Base-by-base conservation (phyloP, 139 green algal species). In the Chlorella sorokiniana region DNA sequence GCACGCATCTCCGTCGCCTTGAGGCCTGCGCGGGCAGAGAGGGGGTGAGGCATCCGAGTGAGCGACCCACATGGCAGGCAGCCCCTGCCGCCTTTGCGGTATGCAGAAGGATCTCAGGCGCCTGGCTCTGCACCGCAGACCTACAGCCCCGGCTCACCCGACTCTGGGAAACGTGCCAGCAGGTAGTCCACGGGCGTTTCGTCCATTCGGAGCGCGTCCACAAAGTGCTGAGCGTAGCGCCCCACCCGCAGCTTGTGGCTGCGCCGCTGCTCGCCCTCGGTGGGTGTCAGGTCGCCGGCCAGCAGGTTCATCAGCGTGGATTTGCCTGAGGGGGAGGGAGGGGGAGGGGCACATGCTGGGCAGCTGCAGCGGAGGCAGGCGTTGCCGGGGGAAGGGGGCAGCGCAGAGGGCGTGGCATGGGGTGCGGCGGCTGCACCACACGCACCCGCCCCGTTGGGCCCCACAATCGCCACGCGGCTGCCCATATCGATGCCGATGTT, bases 401-500 rank as follows among this genome's bases (percentile, higher is more conserved):
- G n/a, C 4, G 61, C 61, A 68, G 22, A 1, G 27, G 61, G 61
- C 14, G 3, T n/a, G 61, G 29, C 29, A 38, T 37, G 61, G 64
- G 64, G 31, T 18, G 52, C 25, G 52, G 27, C 25, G 52, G 9
- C 25, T 20, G 11, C 31, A 42, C 31, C 31, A 25, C 20, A 51
- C 84, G 95, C 95, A 65, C 94, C 93, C 22, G 93, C 96, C 31
- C 96, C 96, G 83, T 99, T 99, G 54, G 96, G 96, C 16, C 96
- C 96, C n/a, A 98, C 96, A 69, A 99, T 99, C 27, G 92, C 94
- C 16, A 99, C 86, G 2, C 94, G 86, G 16, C 89, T 95, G 40
- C 97, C 97, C 97, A 99, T 99, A 91, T 99, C 97, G 61, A 99
- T 93, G 52, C 97, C 97, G 29, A 99, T 89, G 90, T 99, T 98